These are phyloP conservation scores for Hyparrhenia diplandra DNA, from an alignment of 176 grass and related monocot genomes.

Conservation along the genomic window DNA sequence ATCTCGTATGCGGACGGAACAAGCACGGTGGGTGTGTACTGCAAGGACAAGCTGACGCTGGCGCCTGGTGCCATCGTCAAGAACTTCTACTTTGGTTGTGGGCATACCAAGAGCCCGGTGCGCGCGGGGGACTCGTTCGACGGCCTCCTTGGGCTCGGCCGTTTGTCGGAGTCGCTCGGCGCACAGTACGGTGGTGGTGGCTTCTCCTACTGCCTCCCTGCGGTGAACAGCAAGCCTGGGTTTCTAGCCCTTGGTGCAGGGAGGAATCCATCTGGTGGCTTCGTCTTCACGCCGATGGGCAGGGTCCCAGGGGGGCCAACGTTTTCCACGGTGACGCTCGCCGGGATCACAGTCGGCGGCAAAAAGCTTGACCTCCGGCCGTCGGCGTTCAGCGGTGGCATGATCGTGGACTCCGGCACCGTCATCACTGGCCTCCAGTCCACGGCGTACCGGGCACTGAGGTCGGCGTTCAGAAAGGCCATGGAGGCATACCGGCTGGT, in stretches of 20 bases:
- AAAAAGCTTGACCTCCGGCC: slow-evolving; percentile 19
- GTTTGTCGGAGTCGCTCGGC: slow-evolving; percentile 5
- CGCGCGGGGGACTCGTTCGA: not conserved
- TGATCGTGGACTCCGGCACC: slow-evolving; percentile 64
- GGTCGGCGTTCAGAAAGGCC: slow-evolving; percentile 33
- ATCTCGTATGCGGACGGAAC: not conserved
- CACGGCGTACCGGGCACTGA: slow-evolving; percentile 42
- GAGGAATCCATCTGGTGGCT: not conserved
- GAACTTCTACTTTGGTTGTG: not conserved
- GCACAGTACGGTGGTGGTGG: slow-evolving; percentile 11
- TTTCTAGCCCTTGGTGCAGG: slow-evolving; percentile 50
- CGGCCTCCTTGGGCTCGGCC: slow-evolving; percentile 48
- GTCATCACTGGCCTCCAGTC: slow-evolving; percentile 41
- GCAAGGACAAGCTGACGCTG: not conserved
- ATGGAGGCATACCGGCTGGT: slow-evolving; percentile 39
- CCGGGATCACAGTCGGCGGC: slow-evolving; percentile 48
- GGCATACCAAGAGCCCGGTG: not conserved
- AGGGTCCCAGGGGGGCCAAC: not conserved
- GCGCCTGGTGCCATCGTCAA: not conserved
- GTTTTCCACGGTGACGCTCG: slow-evolving; percentile 44
- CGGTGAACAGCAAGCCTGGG: slow-evolving; percentile 34
- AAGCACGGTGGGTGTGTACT: not conserved
- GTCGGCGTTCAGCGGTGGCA: slow-evolving; percentile 30
- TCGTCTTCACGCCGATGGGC: slow-evolving; percentile 44
- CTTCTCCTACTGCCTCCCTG: slow-evolving; percentile 58